Evolutionary conservation across 2,329 filamentous ascomycete species (phyloP).

Genomic region (Thermoascus crustaceus): DNA sequence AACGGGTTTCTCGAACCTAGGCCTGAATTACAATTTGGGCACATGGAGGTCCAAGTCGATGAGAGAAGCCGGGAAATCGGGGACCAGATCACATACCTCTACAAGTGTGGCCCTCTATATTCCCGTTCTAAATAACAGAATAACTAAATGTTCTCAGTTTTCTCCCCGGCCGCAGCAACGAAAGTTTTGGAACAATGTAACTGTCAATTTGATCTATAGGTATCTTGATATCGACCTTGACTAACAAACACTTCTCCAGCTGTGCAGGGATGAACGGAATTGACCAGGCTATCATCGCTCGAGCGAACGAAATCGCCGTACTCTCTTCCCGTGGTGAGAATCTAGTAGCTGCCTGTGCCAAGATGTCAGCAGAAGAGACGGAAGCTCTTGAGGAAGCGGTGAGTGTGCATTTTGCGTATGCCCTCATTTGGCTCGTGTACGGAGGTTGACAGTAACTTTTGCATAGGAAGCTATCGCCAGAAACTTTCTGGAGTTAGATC

Average conservation of each 20-base stretch:
- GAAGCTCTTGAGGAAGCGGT: conserved; percentile 61
- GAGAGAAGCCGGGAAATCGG: conserved; percentile 35
- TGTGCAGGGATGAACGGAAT: conserved; percentile 87
- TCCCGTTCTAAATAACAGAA: neutral
- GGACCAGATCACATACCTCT: conserved; percentile 57
- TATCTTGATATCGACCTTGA: conserved; percentile 6
- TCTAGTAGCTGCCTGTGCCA: conserved; percentile 62
- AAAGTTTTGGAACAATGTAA: conserved; percentile 71
- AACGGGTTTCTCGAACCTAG: conserved; percentile 43
- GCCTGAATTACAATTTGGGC: conserved; percentile 44
- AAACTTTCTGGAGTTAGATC: conserved; percentile 45
- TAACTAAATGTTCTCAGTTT: conserved; percentile 32
- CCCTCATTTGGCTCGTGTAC: neutral
- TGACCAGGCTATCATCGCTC: conserved; percentile 58
- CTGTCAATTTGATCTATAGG: conserved; percentile 4
- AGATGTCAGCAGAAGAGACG: conserved; percentile 56
- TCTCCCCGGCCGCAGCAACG: conserved; percentile 57
- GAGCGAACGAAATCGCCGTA: conserved; percentile 65
- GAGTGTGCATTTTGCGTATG: conserved; percentile 15
- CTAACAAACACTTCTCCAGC: conserved; percentile 21
- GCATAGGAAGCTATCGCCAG: conserved; percentile 48
- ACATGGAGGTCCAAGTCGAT: conserved; percentile 50
- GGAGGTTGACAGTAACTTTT: neutral
- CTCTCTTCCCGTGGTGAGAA: conserved; percentile 67
- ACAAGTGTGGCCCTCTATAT: conserved; percentile 42